Evolutionary conservation across 2,329 filamentous ascomycete genomes (phyloP), one percentile per base, ranked within the genome.

Genomic region (Botrytis sinoallii): DNA sequence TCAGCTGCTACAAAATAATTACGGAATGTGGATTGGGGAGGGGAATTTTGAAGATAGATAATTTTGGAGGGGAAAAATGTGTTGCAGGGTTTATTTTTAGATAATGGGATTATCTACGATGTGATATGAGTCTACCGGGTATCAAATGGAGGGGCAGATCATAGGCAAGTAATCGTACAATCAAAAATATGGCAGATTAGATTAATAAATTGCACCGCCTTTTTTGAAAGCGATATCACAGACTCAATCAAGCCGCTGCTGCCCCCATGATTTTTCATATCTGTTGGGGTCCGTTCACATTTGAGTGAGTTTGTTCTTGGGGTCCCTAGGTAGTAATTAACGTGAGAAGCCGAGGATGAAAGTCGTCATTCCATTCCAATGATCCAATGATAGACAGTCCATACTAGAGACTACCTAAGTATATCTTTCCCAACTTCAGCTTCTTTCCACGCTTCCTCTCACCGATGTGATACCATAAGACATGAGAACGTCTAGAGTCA

Each of bases 1-100:
- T 52, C 44, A 67, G 64, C 64, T 18, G 48, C 22, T 35, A 22
- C 22, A 22, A 35, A 3, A 10, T 18, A 29, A 18, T 1, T n/a
- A 66, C 4, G 12, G 4, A 25, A 46, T 32, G 42, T 48, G 59
- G 59, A 38, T 42, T 42, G 4, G 40, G 14, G 20, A 18, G 5
- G 14, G 25, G 25, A 16, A 16, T 6, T n/a, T 42, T 8, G 22
- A 42, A 44, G 42, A 32, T 48, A 8, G 38, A 46, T n/a, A 35
- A 55, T 44, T 52, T 29, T 35, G 22, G 35, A 68, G 65, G 25
- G 46, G 35, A 57, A 55, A 68, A 68, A 22, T 55, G 46, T 67
- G 25, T 67, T n/a, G 46, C 65, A 55, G 46, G 65, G 65, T 29
- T 67, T 67, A 55, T 67, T 67, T 67, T 55, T 55, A 25, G 65